Base-by-base conservation (phyloP, 352 stramenopile species). In the Phytophthora pini region DNA sequence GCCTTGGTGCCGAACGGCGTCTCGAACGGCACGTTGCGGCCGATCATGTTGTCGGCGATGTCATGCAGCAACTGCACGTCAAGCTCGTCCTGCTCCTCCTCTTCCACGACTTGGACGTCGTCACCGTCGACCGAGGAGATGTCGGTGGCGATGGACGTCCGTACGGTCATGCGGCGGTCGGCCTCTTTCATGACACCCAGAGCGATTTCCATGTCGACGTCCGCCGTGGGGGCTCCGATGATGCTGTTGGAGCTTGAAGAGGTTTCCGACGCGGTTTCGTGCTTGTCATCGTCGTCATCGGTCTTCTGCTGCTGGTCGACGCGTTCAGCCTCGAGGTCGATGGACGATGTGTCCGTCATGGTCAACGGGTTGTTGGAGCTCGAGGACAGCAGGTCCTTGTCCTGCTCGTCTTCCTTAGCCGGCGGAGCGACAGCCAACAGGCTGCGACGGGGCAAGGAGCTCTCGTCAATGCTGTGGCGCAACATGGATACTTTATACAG, bases 1-100 rank as follows among this genome's bases (percentile, higher is more conserved):
- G 90, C 91, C 29, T 79, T 82, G 24, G 54, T 53, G 39, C 90
- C 89, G 63, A 90, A 97, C 11, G 91, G 90, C 17, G 80, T 76
- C 49, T 84, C 65, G 55, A 92, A 89, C 27, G 77, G 68, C 48
- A 69, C 47, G 44, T 79, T 76, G 32, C 70, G 75, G 27, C 83
- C 83, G 34, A 90, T 80, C 58, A 92, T 68, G 46, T 85, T 83
- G 31, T 72, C 36, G 27, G 68, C 61, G n/a, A 90, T 72, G 47
- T 81, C 69, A 44, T 68, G 40, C 41, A 87, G 45, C 32, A 87
- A 46, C 22, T 75, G 56, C 24, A 67, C 54, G 44, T 77, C 69
- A 4, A 77, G 24, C n/a, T 66, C 55, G 9, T 75, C 40, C 1
- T 56, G 24, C 12, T 66, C 66, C 12, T 70, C 61, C 5, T 66